Base-by-base conservation (phyloP, 78 protist genomes). In the Speleostelium caveatum region DNA sequence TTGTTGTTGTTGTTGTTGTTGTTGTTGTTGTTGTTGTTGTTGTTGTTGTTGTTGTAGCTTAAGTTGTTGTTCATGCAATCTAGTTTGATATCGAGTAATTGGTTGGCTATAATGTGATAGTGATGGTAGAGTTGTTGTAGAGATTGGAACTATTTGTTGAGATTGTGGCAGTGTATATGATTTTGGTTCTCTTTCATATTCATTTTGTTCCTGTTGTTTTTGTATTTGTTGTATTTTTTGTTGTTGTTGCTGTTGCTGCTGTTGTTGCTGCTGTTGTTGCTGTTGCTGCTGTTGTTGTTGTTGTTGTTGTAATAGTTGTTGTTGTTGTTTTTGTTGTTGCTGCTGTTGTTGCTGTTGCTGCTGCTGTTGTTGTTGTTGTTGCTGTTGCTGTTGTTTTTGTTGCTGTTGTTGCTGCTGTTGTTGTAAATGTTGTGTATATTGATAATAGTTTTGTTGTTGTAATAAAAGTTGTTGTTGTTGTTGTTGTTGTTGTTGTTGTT, bases 361-460 rank as follows among this genome's bases (percentile, higher is more conserved):
- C 1, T 72, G 36, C 26, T 68, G 60, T 72, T 72, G 78, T 30
- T 24, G 14, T 19, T 55, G 4, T 72, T 72, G 60, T 71, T 41
- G 36, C 28, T 51, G 63, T 65, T 36, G 42, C 7, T 65, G 1
- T 10, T 38, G 42, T 4, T 8, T 1, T 16, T 19, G 51, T 36
- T 38, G 41, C 7, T 45, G 1, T 69, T 69, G 75, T 98, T 68
- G 97, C 98, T 19, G 98, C 97, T 42, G 96, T 97, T 71, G 74
- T 86, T 1, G 76, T 60, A 16, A 97, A 97, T 62, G 97, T 97
- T 30, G 95, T 98, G 2, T 95, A 95, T 16, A 94, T 69, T 30
- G 97, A 98, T 94, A 96, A 94, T 80, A 17, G 53, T n/a, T 71
- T 96, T 22, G 96, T 95, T 7, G 97, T 85, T 5, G 86, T 75